These are phyloP conservation scores for Eragrostis curvula DNA, from an alignment of 176 grass and related monocot species.

Conservation along the genomic window DNA sequence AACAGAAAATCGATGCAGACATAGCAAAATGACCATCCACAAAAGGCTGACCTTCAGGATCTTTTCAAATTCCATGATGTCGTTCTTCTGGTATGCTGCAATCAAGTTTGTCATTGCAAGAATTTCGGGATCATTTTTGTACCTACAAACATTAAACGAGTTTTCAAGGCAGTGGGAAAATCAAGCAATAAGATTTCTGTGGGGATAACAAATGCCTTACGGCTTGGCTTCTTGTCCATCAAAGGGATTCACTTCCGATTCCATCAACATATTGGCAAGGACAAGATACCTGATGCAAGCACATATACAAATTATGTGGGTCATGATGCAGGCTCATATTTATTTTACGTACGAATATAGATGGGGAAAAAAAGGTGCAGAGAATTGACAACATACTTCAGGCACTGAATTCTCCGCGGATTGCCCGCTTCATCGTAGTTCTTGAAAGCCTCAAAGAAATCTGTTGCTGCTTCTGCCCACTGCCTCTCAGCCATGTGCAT, in stretches of 20 bases:
- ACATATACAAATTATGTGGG: slow-evolving; percentile 20
- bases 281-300: slow-evolving; percentile 77
- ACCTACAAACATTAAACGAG: slow-evolving; percentile 55
- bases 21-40: slow-evolving; percentile 12
- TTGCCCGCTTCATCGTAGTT: slow-evolving; percentile 99
- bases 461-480: slow-evolving; percentile 90
- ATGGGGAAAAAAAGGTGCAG: slow-evolving; percentile 9
- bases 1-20: slow-evolving; percentile 20
- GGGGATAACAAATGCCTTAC: slow-evolving; percentile 50
- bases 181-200: slow-evolving; percentile 33
- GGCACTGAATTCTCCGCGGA: slow-evolving; percentile 88
- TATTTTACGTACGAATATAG: background rate
- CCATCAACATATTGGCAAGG: slow-evolving; percentile 99
- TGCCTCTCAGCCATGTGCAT: slow-evolving; percentile 99
- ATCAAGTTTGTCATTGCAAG: slow-evolving; percentile 99
- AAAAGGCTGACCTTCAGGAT: slow-evolving; percentile 79
- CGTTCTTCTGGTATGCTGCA: slow-evolving; percentile 96
- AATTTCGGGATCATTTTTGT: slow-evolving; percentile 99
- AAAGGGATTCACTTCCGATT: slow-evolving; percentile 99
- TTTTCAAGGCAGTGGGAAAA: slow-evolving; percentile 16
- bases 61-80: slow-evolving; percentile 98
- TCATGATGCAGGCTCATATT: background rate
- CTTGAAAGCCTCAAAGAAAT: slow-evolving; percentile 99
- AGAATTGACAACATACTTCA: slow-evolving; percentile 64
- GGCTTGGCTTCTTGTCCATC: slow-evolving; percentile 99